Percentiles rank a stretch among this genome's conserved stretches.
These are phyloP conservation scores for Metroxylon sagu DNA, from an alignment of 176 grass and related monocot species.

Conservation along the genomic window DNA sequence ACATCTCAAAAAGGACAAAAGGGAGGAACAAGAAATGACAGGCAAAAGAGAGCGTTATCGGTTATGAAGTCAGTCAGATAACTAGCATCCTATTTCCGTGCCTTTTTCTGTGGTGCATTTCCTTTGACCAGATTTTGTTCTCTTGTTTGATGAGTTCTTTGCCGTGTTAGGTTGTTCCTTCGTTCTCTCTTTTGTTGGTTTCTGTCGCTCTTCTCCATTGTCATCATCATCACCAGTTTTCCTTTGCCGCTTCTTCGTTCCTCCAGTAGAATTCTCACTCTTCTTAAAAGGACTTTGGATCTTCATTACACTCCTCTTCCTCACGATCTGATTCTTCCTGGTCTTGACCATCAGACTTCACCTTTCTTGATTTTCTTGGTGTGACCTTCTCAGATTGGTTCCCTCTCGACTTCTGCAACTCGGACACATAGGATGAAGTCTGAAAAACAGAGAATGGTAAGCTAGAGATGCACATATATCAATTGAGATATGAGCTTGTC, in stretches of 20 bases:
- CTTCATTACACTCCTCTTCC: constrained; percentile 11
- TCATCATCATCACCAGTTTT: background rate
- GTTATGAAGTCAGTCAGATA: too few relatives aligned
- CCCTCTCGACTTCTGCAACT: constrained; percentile 62
- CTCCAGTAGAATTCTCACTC: constrained; percentile 3
- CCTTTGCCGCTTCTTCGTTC: constrained; percentile 6
- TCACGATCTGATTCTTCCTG: constrained; percentile 22
- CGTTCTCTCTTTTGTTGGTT: background rate
- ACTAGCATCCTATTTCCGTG: too few relatives aligned
- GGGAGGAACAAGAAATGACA: too few relatives aligned
- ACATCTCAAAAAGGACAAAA: too few relatives aligned
- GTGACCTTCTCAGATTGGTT: constrained; percentile 13
- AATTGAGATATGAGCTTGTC: constrained; percentile 6
- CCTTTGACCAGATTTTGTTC: background rate
- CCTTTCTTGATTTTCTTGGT: constrained; percentile 24
- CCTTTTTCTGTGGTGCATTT: too few relatives aligned
- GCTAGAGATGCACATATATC: background rate
- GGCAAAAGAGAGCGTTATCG: too few relatives aligned
- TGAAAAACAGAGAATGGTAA: constrained; percentile 12
- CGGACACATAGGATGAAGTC: constrained; percentile 74
- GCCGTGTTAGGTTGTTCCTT: constrained; percentile 3
- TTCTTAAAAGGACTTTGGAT: constrained; percentile 33
- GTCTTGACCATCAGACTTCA: constrained; percentile 3
- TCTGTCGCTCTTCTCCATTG: constrained; percentile 1
- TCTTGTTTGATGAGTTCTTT: constrained; percentile 23